These are phyloP conservation scores for Cladosporium velox DNA, from an alignment of 2,329 filamentous ascomycete genomes.

Conservation along the genomic window DNA sequence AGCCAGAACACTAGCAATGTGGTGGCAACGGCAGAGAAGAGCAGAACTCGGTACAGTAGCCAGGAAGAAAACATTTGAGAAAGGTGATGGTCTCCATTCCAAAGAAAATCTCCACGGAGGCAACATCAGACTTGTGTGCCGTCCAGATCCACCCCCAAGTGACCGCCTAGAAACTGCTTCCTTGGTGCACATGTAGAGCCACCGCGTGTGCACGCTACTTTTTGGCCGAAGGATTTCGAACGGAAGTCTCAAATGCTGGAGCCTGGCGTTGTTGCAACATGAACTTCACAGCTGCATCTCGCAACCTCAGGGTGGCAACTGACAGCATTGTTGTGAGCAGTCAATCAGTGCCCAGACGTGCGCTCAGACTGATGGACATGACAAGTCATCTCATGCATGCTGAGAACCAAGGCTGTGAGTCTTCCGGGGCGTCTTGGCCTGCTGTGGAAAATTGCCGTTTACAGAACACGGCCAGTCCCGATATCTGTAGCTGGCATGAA, in stretches of 20 bases:
- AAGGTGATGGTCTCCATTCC: background rate
- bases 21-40: background rate
- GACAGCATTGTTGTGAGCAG: background rate
- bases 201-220: background rate
- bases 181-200: background rate
- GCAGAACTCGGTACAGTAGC: background rate
- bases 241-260: background rate
- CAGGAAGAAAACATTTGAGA: background rate
- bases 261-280: background rate
- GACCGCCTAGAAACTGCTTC: background rate
- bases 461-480: background rate
- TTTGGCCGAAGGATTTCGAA: background rate
- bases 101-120: background rate
- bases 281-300: background rate
- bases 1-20: background rate
- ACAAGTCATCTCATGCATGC: background rate
- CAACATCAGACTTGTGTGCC: background rate
- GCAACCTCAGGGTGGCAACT: background rate
- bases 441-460: background rate
- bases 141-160: background rate
- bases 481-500: background rate
- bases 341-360: background rate
- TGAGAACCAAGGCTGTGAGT: background rate
- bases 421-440: background rate
- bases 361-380: background rate